phyloP scores from a whole-genome alignment of 2,329 filamentous ascomycete genomes.

The Alternaria dauci region DNA sequence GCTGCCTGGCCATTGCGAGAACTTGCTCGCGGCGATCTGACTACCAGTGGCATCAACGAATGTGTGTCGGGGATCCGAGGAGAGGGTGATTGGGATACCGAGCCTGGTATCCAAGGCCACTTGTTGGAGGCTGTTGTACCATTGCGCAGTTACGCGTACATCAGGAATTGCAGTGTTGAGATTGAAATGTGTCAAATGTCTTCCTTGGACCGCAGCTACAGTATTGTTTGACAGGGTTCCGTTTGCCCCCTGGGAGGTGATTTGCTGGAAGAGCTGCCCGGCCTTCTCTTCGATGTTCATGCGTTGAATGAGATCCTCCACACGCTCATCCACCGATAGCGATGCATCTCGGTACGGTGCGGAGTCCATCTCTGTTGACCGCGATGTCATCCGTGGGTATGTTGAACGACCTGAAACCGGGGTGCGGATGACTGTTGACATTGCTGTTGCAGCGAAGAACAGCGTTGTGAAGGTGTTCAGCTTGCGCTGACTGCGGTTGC shows the following conservation, averaged over 20 bases:
- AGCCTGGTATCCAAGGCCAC: constrained; percentile 57
- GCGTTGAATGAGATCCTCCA: constrained; percentile 56
- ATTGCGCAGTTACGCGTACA: constrained; percentile 49
- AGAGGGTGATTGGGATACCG: constrained; percentile 60
- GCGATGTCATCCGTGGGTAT: constrained; percentile 9
- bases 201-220: constrained; percentile 45
- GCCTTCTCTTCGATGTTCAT: constrained; percentile 62
- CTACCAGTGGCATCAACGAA: constrained; percentile 57
- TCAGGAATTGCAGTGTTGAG: constrained; percentile 56
- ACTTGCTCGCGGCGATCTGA: constrained; percentile 54
- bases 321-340: constrained; percentile 56
- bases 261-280: constrained; percentile 58
- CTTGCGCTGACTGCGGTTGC: constrained; percentile 19
- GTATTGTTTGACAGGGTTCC: constrained; percentile 47
- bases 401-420: constrained; percentile 8
- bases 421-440: constrained; percentile 20
- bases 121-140: constrained; percentile 55
- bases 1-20: constrained; percentile 63
- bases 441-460: constrained; percentile 24
- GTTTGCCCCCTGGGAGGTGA: constrained; percentile 44
- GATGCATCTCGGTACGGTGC: constrained; percentile 50
- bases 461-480: constrained; percentile 24
- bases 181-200: constrained; percentile 59
- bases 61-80: constrained; percentile 58
- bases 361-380: constrained; percentile 19